Evolutionary conservation across 2,329 filamentous ascomycete genomes (phyloP), one percentile per base, ranked within the genome.

Genomic region (Torrubiellomyces zombiae): DNA sequence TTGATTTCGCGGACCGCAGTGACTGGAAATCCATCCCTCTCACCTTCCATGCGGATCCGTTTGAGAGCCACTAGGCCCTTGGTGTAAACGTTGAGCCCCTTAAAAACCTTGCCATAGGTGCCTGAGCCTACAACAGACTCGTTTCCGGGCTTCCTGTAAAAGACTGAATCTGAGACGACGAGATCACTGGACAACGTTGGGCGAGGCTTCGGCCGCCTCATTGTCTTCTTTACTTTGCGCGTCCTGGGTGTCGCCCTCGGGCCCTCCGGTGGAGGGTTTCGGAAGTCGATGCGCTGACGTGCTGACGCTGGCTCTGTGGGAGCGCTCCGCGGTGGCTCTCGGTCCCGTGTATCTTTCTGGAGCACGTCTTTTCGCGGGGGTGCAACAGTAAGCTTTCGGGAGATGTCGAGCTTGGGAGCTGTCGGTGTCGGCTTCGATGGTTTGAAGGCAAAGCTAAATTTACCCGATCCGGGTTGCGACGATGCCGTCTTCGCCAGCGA

Each of bases 401-500:
- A 73, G 26, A 75, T 75, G 35, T 75, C 70, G 3, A 63, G 67
- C 34, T 75, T 73, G 3, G 69, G 68, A 9, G 59, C 56, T 7
- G 69, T 53, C 9, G 66, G 53, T 3, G 60, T 50, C 6, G 61
- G 54, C 37, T 75, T 75, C 8, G 60, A 63, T 20, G 76, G 67
- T 46, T 94, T 94, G 50, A 95, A 82, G 2, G 83, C 82, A 47
- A 95, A 95, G 46, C 82, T 91, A 42, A 94, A 91, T 51, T 86
- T 89, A 21, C 71, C 70, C 27, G 56, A 53, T 2, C 48, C 47
- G 4, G 55, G 51, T 17, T 61, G 55, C 9, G 53, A 45, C 7
- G 52, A 45, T n/a, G 64, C 58, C n/a, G 66, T 58, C 5, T 66
- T 61, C 2, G 60, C 9, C 9, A 20, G 23, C 9, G 23, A 8